Percentiles rank a stretch among this genome's conserved stretches.
These are phyloP conservation scores for Solanum tarapatanum DNA, from an alignment of 257 asterid species.

Conservation along the genomic window DNA sequence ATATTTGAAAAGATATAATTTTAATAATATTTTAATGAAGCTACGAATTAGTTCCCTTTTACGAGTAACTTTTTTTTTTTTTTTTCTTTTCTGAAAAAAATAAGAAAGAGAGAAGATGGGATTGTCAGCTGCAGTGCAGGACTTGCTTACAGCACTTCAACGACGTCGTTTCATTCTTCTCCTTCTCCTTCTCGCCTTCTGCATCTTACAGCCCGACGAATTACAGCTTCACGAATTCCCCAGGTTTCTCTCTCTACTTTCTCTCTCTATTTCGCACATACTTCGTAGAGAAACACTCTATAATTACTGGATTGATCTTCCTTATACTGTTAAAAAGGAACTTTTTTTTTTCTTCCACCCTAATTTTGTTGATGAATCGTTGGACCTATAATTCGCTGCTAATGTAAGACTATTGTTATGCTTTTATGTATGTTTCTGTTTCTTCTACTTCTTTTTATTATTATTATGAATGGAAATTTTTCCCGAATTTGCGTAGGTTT, in stretches of 20 bases:
- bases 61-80: background rate
- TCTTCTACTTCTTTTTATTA: background rate
- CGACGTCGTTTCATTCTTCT: background rate
- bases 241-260: constrained; percentile 5
- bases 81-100: background rate
- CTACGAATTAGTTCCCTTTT: background rate
- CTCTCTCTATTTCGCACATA: background rate
- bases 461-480: background rate
- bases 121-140: background rate
- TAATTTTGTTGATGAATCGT: background rate
- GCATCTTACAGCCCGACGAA: background rate
- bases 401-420: background rate
- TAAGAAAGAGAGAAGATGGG: background rate
- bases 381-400: background rate
- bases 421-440: background rate
- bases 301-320: background rate
- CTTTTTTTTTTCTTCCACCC: background rate
- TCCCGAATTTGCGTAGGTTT: background rate
- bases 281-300: background rate
- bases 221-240: background rate
- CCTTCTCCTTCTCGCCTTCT: background rate
- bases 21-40: background rate
- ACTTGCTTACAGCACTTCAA: background rate
- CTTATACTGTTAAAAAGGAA: background rate
- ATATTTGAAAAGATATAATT: background rate